phyloP scores from a whole-genome alignment of 2,329 filamentous ascomycete species.

The Botryotinia globosa region DNA sequence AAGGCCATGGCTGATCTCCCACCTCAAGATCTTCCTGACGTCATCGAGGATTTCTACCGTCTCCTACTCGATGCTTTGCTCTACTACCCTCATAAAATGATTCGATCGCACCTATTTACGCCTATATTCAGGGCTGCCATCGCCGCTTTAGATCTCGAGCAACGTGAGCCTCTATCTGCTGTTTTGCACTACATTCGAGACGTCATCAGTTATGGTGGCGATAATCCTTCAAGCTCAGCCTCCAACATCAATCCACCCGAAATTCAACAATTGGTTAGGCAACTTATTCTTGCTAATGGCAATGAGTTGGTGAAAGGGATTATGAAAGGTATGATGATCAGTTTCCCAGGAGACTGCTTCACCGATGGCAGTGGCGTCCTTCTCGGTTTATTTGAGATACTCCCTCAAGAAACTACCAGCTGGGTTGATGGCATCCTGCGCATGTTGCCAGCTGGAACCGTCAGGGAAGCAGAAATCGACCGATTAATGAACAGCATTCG shows the following conservation, averaged over 20 bases:
- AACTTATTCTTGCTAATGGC: slow-evolving; percentile 67
- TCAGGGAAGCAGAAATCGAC: slow-evolving; percentile 77
- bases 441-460: slow-evolving; percentile 77
- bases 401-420: slow-evolving; percentile 72
- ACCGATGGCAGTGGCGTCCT: slow-evolving; percentile 92
- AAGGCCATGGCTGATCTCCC: slow-evolving; percentile 83
- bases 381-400: slow-evolving; percentile 80
- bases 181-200: slow-evolving; percentile 92
- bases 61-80: slow-evolving; percentile 87
- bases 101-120: slow-evolving; percentile 73
- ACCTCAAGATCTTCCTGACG: slow-evolving; percentile 56
- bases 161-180: slow-evolving; percentile 86
- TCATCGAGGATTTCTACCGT: slow-evolving; percentile 77
- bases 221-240: slow-evolving; percentile 64
- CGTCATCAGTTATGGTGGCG: slow-evolving; percentile 80
- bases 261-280: slow-evolving; percentile 69
- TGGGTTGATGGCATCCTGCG: slow-evolving; percentile 85
- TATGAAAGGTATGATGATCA: slow-evolving; percentile 98
- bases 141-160: slow-evolving; percentile 82
- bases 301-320: slow-evolving; percentile 81
- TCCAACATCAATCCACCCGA: slow-evolving; percentile 62
- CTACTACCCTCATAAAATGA: slow-evolving; percentile 83
- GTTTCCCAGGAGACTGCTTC: slow-evolving; percentile 93
- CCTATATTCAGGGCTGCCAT: slow-evolving; percentile 86
- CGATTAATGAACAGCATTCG: slow-evolving; percentile 77